Evolutionary conservation across 768 basidiomycete genomes (phyloP).

Genomic region (Pulveroboletus sp.): DNA sequence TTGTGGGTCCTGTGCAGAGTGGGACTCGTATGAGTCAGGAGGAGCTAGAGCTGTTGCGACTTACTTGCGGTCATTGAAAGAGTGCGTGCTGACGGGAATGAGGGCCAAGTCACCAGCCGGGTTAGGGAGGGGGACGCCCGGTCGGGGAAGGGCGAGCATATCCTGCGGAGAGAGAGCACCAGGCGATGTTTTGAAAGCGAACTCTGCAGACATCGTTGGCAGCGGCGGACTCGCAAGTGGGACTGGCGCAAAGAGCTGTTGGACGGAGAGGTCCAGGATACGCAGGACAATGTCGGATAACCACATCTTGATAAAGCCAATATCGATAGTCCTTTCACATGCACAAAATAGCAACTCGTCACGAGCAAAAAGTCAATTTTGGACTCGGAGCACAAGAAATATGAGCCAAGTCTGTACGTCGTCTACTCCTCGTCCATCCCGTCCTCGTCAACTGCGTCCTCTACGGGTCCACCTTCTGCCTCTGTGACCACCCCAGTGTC

Average conservation of each 20-base stretch:
- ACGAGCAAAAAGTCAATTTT: neutral
- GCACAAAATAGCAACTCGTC: constrained; percentile 1
- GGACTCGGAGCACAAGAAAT: neutral
- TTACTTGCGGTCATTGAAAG: constrained; percentile 70
- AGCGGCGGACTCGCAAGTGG: constrained; percentile 9
- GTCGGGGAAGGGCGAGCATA: constrained; percentile 63
- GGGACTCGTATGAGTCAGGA: neutral
- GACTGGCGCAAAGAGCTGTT: constrained; percentile 39
- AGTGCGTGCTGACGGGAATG: constrained; percentile 62
- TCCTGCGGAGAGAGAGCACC: constrained; percentile 68
- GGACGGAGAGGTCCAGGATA: constrained; percentile 51
- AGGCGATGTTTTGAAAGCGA: constrained; percentile 53
- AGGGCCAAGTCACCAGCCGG: constrained; percentile 62
- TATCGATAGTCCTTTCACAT: constrained; percentile 2
- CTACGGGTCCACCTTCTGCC: constrained; percentile 42
- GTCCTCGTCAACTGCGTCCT: constrained; percentile 37
- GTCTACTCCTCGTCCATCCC: constrained; percentile 50
- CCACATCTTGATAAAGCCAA: constrained; percentile 37
- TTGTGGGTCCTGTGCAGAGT: constrained; percentile 57
- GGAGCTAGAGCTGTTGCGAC: constrained; percentile 18
- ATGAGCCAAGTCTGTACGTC: neutral
- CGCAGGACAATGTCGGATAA: constrained; percentile 37
- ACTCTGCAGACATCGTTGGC: constrained; percentile 36
- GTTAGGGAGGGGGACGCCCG: constrained; percentile 64
- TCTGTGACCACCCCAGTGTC: constrained; percentile 59